phyloP scores from a whole-genome alignment of 164 flowering plant species.

The Piper longum region DNA sequence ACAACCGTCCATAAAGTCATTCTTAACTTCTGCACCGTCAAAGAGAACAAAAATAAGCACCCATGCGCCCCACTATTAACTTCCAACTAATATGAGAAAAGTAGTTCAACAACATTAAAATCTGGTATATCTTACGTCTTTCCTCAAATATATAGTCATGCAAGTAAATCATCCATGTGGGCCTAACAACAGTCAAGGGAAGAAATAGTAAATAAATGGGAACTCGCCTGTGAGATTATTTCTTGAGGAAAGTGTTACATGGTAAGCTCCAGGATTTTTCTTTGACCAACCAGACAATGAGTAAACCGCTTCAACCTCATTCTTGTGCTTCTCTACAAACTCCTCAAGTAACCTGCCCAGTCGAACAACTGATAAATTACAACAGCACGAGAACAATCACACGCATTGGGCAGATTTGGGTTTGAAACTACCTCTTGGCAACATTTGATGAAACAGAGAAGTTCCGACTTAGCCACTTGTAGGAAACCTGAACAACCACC shows the following conservation, averaged over 20 bases:
- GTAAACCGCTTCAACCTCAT: conserved; percentile 48
- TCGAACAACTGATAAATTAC: neutral
- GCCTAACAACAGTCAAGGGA: neutral
- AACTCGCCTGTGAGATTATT: conserved; percentile 54
- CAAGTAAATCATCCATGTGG: neutral
- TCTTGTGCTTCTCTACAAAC: conserved; percentile 50
- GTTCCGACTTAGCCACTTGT: conserved; percentile 91
- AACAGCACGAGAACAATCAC: neutral
- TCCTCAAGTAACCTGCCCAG: conserved; percentile 59
- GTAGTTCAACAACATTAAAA: neutral
- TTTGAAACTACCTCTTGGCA: conserved; percentile 57
- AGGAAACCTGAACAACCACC: conserved; percentile 52
- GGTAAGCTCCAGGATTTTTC: conserved; percentile 38
- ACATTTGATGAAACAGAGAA: conserved; percentile 63
- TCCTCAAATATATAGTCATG: neutral
- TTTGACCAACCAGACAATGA: conserved; percentile 66
- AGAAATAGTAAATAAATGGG: neutral
- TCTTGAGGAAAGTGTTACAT: conserved; percentile 50
- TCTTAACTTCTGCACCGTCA: conserved; percentile 56
- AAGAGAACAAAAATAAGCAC: neutral
- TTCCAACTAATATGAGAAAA: neutral
- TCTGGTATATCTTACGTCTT: neutral
- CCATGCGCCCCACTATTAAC: neutral
- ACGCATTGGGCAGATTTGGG: neutral
- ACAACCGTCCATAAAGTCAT: conserved; percentile 57